Evolutionary conservation across 306 rosid species (phyloP).

Genomic region (Lathyrus sativus): DNA sequence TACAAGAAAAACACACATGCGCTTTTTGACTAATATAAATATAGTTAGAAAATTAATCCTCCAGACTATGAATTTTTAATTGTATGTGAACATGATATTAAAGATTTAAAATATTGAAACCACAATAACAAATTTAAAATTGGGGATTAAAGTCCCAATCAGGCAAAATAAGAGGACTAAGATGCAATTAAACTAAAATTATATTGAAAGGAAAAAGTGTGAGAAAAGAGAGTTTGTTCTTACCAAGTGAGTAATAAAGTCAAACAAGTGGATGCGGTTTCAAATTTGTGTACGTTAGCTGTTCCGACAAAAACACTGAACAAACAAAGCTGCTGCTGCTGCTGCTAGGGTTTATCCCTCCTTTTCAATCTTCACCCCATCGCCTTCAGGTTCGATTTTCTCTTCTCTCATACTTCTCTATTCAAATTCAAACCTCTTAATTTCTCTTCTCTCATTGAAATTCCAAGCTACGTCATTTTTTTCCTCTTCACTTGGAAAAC

Average conservation of each 20-base stretch:
- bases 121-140: neutral
- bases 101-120: neutral
- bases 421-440: neutral
- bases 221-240: neutral
- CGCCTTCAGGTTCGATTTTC: neutral
- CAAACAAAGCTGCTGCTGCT: neutral
- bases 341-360: neutral
- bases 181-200: neutral
- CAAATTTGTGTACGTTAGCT: neutral
- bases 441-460: neutral
- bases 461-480: neutral
- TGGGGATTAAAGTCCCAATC: neutral
- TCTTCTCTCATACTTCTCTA: neutral
- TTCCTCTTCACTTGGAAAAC: neutral
- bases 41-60: too few relatives aligned
- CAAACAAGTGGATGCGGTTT: neutral
- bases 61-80: too few relatives aligned
- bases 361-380: neutral
- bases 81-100: too few relatives aligned
- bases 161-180: neutral
- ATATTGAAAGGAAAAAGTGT: neutral
- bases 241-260: neutral
- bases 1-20: too few relatives aligned
- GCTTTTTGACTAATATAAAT: too few relatives aligned
- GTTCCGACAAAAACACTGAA: neutral